phyloP scores from a whole-genome alignment of 192 early-diverging fungal species.

The Mortierella claussenii region DNA sequence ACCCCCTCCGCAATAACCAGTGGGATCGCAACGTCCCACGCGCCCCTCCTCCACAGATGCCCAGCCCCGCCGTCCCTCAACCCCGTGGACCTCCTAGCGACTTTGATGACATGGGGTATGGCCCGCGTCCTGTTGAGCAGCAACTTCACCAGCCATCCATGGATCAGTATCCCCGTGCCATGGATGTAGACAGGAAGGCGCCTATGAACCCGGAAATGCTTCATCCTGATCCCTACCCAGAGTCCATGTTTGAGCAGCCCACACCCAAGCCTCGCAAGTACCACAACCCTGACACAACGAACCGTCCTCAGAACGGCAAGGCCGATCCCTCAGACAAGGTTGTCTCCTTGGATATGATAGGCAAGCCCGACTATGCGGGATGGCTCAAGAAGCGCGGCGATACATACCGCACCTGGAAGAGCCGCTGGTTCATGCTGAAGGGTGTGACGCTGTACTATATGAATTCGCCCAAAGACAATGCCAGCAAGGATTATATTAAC shows the following conservation, averaged over 20 bases:
- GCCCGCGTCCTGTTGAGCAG: constrained; percentile 1
- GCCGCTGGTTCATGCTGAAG: constrained; percentile 71
- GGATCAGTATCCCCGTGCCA: constrained; percentile 27
- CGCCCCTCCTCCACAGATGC: constrained; percentile 32
- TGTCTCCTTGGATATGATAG: constrained; percentile 43
- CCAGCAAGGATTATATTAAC: constrained; percentile 69
- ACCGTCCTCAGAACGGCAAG: constrained; percentile 32
- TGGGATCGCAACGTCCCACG: constrained; percentile 31
- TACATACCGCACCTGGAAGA: constrained; percentile 70
- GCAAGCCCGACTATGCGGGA: constrained; percentile 67
- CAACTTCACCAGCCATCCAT: constrained; percentile 5
- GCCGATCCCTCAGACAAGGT: constrained; percentile 39
- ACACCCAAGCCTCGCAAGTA: constrained; percentile 30
- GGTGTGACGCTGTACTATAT: constrained; percentile 68
- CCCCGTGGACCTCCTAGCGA: constrained; percentile 10
- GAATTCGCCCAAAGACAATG: constrained; percentile 59
- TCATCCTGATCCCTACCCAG: constrained; percentile 21
- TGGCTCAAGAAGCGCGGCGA: constrained; percentile 70
- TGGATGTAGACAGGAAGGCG: constrained; percentile 6
- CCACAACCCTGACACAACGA: constrained; percentile 29
- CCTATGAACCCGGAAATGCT: constrained; percentile 12
- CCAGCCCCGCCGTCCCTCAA: constrained; percentile 11
- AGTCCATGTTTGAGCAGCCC: constrained; percentile 14
- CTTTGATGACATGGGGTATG: constrained; percentile 11
- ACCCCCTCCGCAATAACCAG: constrained; percentile 8